Evolutionary conservation across 495 filamentous ascomycete species (phyloP).

Genomic region (Tuber brumale): DNA sequence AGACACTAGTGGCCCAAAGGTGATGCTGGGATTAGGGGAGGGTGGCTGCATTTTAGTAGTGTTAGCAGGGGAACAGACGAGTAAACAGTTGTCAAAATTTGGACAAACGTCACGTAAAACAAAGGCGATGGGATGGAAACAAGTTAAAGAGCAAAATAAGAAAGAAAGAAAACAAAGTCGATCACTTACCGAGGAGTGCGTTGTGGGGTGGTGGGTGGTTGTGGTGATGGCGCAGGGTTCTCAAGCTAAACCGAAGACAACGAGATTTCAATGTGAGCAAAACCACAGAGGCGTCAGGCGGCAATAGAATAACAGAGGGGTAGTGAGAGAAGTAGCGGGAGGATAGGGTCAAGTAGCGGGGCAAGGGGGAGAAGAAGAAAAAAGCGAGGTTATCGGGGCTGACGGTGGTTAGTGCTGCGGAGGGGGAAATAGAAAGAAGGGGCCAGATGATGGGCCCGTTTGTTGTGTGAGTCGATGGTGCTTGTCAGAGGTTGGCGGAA

Average conservation of each 20-base stretch:
- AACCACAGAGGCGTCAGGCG: neutral
- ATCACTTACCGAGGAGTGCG: neutral
- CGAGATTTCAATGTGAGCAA: neutral
- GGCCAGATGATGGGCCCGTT: conserved; percentile 43
- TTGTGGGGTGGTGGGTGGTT: neutral
- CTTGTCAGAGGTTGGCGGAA: conserved; percentile 35
- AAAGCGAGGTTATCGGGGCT: conserved; percentile 41
- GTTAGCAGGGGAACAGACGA: conserved; percentile 44
- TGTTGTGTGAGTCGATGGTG: conserved; percentile 30
- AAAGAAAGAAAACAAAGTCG: neutral
- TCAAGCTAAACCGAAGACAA: neutral
- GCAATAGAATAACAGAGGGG: neutral
- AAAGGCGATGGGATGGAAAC: neutral
- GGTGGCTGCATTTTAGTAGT: neutral
- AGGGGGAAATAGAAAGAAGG: conserved; percentile 17
- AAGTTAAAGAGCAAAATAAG: neutral
- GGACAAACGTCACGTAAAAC: neutral
- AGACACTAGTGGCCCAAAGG: conserved; percentile 34
- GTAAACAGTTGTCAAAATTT: neutral
- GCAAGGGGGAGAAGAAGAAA: conserved; percentile 42
- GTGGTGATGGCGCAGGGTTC: neutral
- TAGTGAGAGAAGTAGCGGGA: neutral
- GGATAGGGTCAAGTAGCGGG: conserved; percentile 15
- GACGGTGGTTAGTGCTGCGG: conserved; percentile 45
- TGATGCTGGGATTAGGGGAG: conserved; percentile 13